Percentiles rank a stretch among this genome's conserved stretches.
These are phyloP conservation scores for Talaromyces sp. DNA, from an alignment of 2,329 filamentous ascomycete genomes.

Conservation along the genomic window DNA sequence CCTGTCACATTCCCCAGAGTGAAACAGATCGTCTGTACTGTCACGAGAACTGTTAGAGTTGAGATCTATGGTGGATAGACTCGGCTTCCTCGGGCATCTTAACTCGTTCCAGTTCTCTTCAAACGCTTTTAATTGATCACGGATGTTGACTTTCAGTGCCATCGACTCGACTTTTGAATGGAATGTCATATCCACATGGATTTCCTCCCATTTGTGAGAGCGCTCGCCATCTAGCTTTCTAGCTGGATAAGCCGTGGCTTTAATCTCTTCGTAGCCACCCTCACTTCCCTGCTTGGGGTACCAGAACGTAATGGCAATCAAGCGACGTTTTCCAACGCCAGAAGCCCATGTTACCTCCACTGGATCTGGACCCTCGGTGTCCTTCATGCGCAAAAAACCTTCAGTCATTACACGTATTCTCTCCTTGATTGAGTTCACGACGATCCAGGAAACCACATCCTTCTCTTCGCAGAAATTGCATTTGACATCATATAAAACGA, in stretches of 20 bases:
- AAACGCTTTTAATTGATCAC: not conserved
- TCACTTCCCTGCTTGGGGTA: not conserved
- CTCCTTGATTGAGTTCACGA: not conserved
- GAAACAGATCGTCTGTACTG: not conserved
- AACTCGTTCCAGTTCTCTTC: not conserved
- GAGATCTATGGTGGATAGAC: not conserved
- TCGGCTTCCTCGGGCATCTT: not conserved
- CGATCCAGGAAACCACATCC: not conserved
- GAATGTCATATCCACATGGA: not conserved
- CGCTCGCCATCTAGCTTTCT: not conserved
- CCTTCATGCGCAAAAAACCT: not conserved
- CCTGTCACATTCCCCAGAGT: not conserved
- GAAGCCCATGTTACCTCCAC: not conserved
- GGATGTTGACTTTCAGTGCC: not conserved
- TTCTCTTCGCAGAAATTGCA: conserved; percentile 6
- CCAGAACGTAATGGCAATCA: not conserved
- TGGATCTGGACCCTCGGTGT: not conserved
- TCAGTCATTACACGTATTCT: not conserved
- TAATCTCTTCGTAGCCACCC: not conserved
- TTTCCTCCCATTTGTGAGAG: not conserved
- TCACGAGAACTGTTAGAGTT: not conserved
- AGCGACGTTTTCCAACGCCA: not conserved
- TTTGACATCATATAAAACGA: not conserved
- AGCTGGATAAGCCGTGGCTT: not conserved
- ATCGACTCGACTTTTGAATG: not conserved